Base-by-base conservation (phyloP, 352 stramenopile species). In the Globisporangium cederbergense region DNA sequence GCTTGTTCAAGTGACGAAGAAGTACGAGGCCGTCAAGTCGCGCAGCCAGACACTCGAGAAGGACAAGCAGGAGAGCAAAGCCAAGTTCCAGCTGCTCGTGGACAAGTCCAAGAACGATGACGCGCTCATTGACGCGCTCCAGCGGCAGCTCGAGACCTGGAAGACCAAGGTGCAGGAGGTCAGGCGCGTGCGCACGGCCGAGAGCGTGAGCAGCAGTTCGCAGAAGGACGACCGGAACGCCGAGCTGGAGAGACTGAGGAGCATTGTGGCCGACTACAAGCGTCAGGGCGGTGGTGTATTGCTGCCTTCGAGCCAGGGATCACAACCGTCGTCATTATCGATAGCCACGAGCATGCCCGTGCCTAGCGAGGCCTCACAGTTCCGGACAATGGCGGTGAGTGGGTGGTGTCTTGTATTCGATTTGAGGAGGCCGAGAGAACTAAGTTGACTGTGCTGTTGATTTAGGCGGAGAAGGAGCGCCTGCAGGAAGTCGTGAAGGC, bases 81-180 rank as follows among this genome's bases (percentile, higher is more conserved):
- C 61, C 40, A 88, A 90, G 46, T 71, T 95, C 10, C 79, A 89
- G 47, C 65, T 93, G 8, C 62, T 95, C 1, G 73, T 92, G 16
- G 82, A 91, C 43, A 95, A 95, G 47, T 94, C 87, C 3, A 72
- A 74, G 36, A 95, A 81, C 58, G 87, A 95, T 58, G 87, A 95
- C 54, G 77, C 79, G 25, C 67, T 95, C 8, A 77, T 95, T 8
- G 87, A 95, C 50, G 84, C 79, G 4, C 64, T 95, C 57, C 85
- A 93, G 59, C 62, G 69, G 10, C 83, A 96, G 65, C 68, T 94
- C 3, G 83, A 79, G 64, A 75, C 71, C 16, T 90, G 72, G 79
- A 89, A 85, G 52, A 46, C 54, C 14, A 91, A 79, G 40, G 53
- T 79, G 6, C 64, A 87, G 42, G 73, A 90, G 13, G 71, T 67